Conservation (phyloP, 2,329 filamentous ascomycete genomes). For the Purpureocillium takamizusanense region DNA sequence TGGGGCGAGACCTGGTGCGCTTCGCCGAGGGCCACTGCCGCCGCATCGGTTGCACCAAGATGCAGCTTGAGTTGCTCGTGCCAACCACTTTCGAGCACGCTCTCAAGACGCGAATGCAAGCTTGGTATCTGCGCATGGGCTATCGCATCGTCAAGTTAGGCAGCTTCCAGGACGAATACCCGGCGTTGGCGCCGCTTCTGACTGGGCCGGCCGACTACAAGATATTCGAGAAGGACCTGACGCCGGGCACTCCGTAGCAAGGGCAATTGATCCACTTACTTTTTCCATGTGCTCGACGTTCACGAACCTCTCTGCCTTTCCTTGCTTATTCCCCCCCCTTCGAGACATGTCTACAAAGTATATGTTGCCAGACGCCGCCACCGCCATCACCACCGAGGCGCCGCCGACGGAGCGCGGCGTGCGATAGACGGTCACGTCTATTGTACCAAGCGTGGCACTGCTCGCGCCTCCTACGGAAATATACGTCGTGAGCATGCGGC, state of each 20-base stretch:
- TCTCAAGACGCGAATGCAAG: slow-evolving; percentile 15
- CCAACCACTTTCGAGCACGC: slow-evolving; percentile 16
- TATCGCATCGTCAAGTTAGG: slow-evolving; percentile 16
- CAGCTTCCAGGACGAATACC: slow-evolving; percentile 17
- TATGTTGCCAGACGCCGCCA: no score
- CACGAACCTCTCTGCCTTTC: no score
- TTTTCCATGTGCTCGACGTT: no score
- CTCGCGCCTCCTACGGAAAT: no score
- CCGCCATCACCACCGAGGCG: no score
- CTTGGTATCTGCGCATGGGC: slow-evolving; percentile 19
- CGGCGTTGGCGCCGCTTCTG: slow-evolving; percentile 14
- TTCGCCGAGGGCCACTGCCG: slow-evolving; percentile 19
- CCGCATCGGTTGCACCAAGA: slow-evolving; percentile 14
- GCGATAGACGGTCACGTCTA: no score
- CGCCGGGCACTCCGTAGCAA: neutral
- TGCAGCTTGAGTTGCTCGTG: slow-evolving; percentile 19
- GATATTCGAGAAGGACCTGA: slow-evolving; percentile 16
- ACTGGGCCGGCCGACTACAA: slow-evolving; percentile 17
- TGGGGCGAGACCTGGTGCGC: slow-evolving; percentile 13
- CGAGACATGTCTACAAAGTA: no score
- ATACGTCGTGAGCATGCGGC: no score
- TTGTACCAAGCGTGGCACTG: no score
- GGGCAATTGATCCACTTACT: no score
- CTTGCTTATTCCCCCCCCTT: no score
- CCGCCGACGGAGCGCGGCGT: no score